These are phyloP conservation scores for Populus ilicifolia DNA, from an alignment of 345 rosid species.

Conservation along the genomic window DNA sequence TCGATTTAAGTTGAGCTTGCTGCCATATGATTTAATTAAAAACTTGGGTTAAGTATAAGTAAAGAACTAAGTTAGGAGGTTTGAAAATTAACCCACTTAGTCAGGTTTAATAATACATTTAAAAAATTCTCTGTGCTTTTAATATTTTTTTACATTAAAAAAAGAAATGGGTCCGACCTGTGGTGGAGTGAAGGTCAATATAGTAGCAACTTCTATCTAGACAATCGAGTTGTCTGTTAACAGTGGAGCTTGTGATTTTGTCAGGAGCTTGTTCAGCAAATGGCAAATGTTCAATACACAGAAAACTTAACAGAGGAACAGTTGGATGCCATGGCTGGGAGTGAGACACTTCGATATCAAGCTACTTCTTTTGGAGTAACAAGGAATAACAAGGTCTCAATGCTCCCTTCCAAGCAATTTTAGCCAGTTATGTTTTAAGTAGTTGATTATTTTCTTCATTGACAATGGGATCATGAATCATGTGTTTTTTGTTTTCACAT, in stretches of 20 bases:
- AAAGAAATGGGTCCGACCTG: too few relatives aligned
- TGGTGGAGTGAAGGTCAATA: too few relatives aligned
- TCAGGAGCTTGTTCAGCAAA: slow-evolving; percentile 97
- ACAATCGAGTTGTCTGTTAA: slow-evolving; percentile 13
- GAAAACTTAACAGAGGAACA: slow-evolving; percentile 98
- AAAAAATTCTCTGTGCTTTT: too few relatives aligned
- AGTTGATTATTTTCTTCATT: neutral
- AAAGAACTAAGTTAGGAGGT: too few relatives aligned
- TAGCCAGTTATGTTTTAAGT: neutral
- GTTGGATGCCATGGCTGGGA: slow-evolving; percentile 99
- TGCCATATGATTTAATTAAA: too few relatives aligned
- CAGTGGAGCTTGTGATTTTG: slow-evolving; percentile 21
- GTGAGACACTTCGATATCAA: slow-evolving; percentile 94
- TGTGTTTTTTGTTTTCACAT: neutral
- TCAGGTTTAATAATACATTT: too few relatives aligned
- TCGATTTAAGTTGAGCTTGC: too few relatives aligned
- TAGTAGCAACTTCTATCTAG: neutral
- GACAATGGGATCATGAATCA: neutral
- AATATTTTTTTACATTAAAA: too few relatives aligned
- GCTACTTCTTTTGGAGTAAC: slow-evolving; percentile 91
- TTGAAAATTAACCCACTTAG: too few relatives aligned
- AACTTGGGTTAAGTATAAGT: too few relatives aligned
- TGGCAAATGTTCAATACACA: slow-evolving; percentile 98
- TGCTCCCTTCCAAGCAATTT: neutral
- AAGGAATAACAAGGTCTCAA: slow-evolving; percentile 82